phyloP scores from a whole-genome alignment of 1,139 yeast genomes.

The Geotrichum siamense region DNA sequence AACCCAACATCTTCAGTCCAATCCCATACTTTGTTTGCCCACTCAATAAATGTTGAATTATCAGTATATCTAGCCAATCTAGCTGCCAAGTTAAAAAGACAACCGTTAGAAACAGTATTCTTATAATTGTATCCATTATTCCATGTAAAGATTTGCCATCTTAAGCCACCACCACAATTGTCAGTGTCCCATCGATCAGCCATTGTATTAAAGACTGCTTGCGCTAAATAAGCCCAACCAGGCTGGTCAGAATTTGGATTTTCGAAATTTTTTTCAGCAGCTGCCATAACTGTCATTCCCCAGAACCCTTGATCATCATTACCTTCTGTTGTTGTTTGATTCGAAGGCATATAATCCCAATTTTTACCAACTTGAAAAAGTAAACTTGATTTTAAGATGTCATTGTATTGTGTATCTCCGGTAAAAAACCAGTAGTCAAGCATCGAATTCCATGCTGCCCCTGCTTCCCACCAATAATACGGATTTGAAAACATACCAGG shows the following conservation, averaged over 20 bases:
- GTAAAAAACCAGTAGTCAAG: slow-evolving; percentile 61
- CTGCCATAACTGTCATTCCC: slow-evolving; percentile 79
- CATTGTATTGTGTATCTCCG: slow-evolving; percentile 52
- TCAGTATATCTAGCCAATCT: slow-evolving; percentile 77
- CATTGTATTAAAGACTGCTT: slow-evolving; percentile 86
- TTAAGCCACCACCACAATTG: slow-evolving; percentile 76
- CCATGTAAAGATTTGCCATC: slow-evolving; percentile 97
- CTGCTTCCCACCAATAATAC: slow-evolving; percentile 94
- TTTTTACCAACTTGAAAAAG: slow-evolving; percentile 59
- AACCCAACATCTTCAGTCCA: slow-evolving; percentile 67
- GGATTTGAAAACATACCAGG: slow-evolving; percentile 74
- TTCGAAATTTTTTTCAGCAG: slow-evolving; percentile 72
- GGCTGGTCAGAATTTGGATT: slow-evolving; percentile 50
- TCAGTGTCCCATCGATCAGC: slow-evolving; percentile 73
- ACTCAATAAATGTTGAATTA: slow-evolving; percentile 66
- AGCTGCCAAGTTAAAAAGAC: slow-evolving; percentile 81
- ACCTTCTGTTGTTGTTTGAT: slow-evolving; percentile 76
- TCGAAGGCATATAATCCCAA: slow-evolving; percentile 64
- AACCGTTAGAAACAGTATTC: slow-evolving; percentile 85
- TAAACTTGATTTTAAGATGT: slow-evolving; percentile 50
- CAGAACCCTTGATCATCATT: slow-evolving; percentile 92
- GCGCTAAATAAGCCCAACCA: slow-evolving; percentile 65
- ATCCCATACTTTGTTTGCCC: slow-evolving; percentile 74
- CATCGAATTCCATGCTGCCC: slow-evolving; percentile 77
- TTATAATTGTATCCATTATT: slow-evolving; percentile 90